Evolutionary conservation across 2,329 filamentous ascomycete genomes (phyloP).

Genomic region (Ascochyta viciae-villosae): DNA sequence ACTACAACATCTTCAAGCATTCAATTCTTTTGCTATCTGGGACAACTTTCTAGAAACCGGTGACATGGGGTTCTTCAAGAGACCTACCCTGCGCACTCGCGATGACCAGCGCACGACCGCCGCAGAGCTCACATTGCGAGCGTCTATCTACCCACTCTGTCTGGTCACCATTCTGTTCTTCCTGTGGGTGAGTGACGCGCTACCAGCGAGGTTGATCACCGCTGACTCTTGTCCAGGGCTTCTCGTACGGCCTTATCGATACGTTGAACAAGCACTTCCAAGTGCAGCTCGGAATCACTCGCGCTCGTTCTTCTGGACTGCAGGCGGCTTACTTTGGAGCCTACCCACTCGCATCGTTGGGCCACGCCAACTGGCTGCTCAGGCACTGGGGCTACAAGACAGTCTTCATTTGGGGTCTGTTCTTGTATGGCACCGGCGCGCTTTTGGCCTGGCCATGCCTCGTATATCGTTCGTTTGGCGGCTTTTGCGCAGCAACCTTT

Average conservation of each 20-base stretch:
- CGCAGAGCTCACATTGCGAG: constrained; percentile 69
- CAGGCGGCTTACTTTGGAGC: constrained; percentile 60
- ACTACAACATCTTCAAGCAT: no score
- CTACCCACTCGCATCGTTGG: constrained; percentile 57
- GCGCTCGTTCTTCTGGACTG: constrained; percentile 54
- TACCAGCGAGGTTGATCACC: background rate
- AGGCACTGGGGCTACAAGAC: constrained; percentile 58
- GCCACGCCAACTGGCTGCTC: constrained; percentile 58
- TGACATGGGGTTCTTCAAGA: constrained; percentile 43
- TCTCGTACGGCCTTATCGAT: constrained; percentile 64
- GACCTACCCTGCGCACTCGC: constrained; percentile 37
- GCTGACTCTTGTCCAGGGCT: constrained; percentile 48
- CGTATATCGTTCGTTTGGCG: constrained; percentile 62
- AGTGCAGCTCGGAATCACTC: constrained; percentile 52
- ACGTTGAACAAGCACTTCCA: constrained; percentile 61
- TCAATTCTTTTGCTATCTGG: background rate
- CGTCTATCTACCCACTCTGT: constrained; percentile 71
- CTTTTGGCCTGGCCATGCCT: constrained; percentile 66
- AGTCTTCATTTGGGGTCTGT: constrained; percentile 60
- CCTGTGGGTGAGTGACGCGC: constrained; percentile 59
- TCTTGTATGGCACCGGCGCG: constrained; percentile 63
- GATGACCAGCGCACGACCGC: constrained; percentile 59
- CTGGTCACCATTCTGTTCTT: constrained; percentile 73
- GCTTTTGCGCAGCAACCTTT: constrained; percentile 67
- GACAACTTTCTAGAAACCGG: background rate